phyloP scores from a whole-genome alignment of 352 stramenopile species.

The Phytophthora citrophthora region DNA sequence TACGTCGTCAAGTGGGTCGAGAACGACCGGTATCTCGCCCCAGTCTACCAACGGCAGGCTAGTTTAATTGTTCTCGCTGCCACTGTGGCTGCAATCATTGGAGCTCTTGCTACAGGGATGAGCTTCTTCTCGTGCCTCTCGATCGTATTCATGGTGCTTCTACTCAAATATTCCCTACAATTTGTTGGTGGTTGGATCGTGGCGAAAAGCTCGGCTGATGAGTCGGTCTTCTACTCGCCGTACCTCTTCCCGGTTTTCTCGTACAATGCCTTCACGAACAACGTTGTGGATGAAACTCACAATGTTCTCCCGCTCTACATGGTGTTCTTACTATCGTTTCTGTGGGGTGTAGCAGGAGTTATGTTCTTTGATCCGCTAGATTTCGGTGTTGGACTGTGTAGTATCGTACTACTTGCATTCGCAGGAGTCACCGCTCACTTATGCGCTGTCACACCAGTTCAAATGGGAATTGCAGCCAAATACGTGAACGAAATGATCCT shows the following conservation, averaged over 20 bases:
- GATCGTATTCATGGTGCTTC: constrained; percentile 82
- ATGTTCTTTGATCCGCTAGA: constrained; percentile 92
- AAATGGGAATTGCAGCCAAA: constrained; percentile 88
- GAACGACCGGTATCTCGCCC: constrained; percentile 84
- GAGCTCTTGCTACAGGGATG: constrained; percentile 54
- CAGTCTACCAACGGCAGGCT: constrained; percentile 59
- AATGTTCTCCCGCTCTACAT: constrained; percentile 76
- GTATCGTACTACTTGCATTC: constrained; percentile 80
- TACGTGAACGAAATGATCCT: constrained; percentile 91
- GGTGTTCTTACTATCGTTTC: constrained; percentile 72
- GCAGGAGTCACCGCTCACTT: constrained; percentile 78
- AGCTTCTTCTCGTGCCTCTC: constrained; percentile 88
- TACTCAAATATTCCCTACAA: constrained; percentile 75
- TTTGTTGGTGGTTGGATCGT: constrained; percentile 74
- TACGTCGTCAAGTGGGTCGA: constrained; percentile 87
- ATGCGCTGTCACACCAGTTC: constrained; percentile 84
- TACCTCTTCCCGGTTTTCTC: constrained; percentile 93
- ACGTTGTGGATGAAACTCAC: constrained; percentile 88
- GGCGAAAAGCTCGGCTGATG: constrained; percentile 44
- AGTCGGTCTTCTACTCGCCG: constrained; percentile 84
- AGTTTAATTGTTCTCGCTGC: constrained; percentile 45
- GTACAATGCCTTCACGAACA: constrained; percentile 92
- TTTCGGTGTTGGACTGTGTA: constrained; percentile 89
- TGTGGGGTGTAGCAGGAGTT: constrained; percentile 87
- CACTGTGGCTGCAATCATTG: constrained; percentile 47